Base-by-base conservation (phyloP, 2,329 filamentous ascomycete genomes). In the Fusarium bulbicola region DNA sequence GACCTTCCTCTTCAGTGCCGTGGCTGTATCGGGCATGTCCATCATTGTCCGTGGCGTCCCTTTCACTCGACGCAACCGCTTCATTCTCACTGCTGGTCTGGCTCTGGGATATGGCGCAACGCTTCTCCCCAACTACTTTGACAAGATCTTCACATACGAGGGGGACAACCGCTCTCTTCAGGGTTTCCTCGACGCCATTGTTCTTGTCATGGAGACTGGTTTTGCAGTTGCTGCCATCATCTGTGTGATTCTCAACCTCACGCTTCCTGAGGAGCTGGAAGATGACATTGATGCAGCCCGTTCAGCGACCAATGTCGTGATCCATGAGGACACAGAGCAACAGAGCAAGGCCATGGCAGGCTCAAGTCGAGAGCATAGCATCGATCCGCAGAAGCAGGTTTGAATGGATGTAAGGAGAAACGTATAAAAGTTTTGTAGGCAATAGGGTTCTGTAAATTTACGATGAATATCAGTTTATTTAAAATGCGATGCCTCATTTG, bases 51-150 rank as follows among this genome's bases (percentile, higher is more conserved):
- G 89, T 24, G 88, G 88, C 40, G 89, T 93, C 5, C 87, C 89
- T 1, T 95, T 95, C 79, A 94, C 89, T n/a, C 89, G 93, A 42
- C 90, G 94, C 58, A 95, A 93, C 76, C 88, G 94, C 30, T 96
- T 96, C 83, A 93, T 96, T 76, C 86, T 96, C 16, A 95, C 94
- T 0, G 92, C 92, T 1, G 89, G 91, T 1, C 84, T 96, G 37
- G 87, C 92, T 0, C 84, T 95, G 34, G 94, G 94, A 37, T 93
- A 93, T 72, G 90, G 91, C 63, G 91, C 91, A 15, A 92, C 90
- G 1, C 82, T 93, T 1, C 87, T 92, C 6, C 89, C 90, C 0
- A 88, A 82, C 36, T 95, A 93, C 85, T 94, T 94, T 78, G 80
- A 84, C 67, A 86, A 88, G 69, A 89, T 96, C 59, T 94, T 96